Conservation (phyloP, 306 rosid genomes). For the Quercus glauca region DNA sequence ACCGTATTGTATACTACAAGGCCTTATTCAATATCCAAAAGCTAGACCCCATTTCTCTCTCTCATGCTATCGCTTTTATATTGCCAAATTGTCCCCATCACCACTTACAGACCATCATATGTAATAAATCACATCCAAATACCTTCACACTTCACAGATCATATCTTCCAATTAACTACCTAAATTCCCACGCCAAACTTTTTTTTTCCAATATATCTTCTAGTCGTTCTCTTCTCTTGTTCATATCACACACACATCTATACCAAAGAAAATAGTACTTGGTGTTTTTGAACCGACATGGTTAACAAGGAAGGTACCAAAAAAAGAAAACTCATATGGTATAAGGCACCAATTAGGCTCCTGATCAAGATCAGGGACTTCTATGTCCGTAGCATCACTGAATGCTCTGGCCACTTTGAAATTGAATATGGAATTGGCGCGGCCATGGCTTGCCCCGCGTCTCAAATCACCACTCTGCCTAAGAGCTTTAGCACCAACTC, state of each 20-base stretch:
- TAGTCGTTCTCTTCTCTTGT: too few relatives aligned
- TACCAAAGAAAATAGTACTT: too few relatives aligned
- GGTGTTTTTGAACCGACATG: constrained; percentile 3
- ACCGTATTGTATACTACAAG: background rate
- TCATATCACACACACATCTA: too few relatives aligned
- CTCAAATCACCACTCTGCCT: constrained; percentile 30
- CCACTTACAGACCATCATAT: background rate
- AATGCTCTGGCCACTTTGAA: constrained; percentile 25
- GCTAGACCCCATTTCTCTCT: background rate
- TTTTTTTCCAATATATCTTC: background rate
- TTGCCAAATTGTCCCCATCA: background rate
- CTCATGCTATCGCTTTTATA: background rate
- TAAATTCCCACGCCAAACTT: background rate
- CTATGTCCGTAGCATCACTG: constrained; percentile 45
- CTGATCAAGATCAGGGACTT: constrained; percentile 43
- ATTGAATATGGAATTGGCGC: constrained; percentile 20
- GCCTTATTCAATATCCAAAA: background rate
- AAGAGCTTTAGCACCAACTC: constrained; percentile 48
- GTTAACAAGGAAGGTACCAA: constrained; percentile 11
- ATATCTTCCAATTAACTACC: background rate
- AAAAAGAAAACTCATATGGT: constrained; percentile 15
- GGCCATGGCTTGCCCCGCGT: constrained; percentile 33
- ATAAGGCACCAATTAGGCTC: constrained; percentile 40
- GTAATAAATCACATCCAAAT: background rate
- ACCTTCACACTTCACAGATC: background rate